Evolutionary conservation across 768 basidiomycete species (phyloP), one percentile per base, ranked within the genome.

Genomic region (Leccinum aurantiacum): DNA sequence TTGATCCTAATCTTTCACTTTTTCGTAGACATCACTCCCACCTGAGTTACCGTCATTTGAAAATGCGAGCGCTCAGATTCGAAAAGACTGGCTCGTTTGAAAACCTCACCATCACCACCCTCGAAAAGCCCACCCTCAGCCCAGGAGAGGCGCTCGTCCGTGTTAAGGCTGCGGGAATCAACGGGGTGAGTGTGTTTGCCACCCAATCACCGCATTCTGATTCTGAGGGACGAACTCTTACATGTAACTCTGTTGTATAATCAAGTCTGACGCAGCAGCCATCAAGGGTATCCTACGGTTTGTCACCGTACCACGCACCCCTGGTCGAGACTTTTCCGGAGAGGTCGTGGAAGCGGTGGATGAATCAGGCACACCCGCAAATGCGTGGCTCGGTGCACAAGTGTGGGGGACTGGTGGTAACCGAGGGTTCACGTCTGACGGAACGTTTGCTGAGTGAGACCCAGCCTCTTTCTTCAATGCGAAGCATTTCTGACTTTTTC

Each of bases 361-460:
- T 22, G 57, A 67, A 4, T 25, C 59, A 1, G 74, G 73, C 8
- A 50, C 56, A 4, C 33, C 64, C 0, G 56, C 62, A 2, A 48
- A 59, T 3, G 6, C 61, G 4, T 75, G 74, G 74, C 51, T 71
- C 1, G 74, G 71, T 47, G 60, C 66, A 31, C 60, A 76, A 0
- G 75, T 75, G 3, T 75, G 74, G 74, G 75, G 74, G 31, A 76
- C 74, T 0, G 75, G 74, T 29, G 49, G 75, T 25, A 62, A 67
- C 5, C 59, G 75, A 17, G 74, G 74, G 14, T 75, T 76, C 51
- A 67, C 67, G 1, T 71, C 58, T 8, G 74, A 75, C 15, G 74
- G 74, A 22, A 63, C 74, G 13, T 75, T 76, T 56, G 74, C 74
- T 55, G 74, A 75, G 74, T 76, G 44, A 69, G 65, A 27, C n/a